These are phyloP conservation scores for Cyclotella kingstonii DNA, from an alignment of 108 stramenopile species.

Conservation along the genomic window DNA sequence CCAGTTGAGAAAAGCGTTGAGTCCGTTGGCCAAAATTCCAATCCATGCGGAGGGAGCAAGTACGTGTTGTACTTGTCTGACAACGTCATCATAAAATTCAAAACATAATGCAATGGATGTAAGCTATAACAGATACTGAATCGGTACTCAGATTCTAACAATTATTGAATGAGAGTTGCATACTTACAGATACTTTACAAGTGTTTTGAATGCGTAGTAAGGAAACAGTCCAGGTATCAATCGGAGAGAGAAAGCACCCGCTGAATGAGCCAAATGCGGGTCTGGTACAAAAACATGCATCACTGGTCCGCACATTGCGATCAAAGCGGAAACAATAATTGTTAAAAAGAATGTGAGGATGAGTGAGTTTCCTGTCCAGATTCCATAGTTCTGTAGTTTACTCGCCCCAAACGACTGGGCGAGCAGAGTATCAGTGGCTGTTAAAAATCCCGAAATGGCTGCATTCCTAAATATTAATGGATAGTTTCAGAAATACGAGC, in stretches of 20 bases:
- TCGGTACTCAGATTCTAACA: too few species aligned
- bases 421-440: conserved; percentile 43
- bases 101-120: too few species aligned
- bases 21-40: conserved; percentile 36
- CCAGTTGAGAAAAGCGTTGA: conserved; percentile 43
- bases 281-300: conserved; percentile 39
- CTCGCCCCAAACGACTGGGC: conserved; percentile 39
- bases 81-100: too few species aligned
- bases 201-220: conserved; percentile 37
- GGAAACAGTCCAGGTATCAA: conserved; percentile 46
- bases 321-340: conserved; percentile 10
- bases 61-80: conserved; percentile 43
- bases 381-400: conserved; percentile 13
- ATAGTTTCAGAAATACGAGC: not conserved
- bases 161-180: too few species aligned
- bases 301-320: conserved; percentile 29
- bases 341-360: conserved; percentile 26
- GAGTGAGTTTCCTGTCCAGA: conserved; percentile 38
- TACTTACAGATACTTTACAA: conserved; percentile 40
- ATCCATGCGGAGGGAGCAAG: conserved; percentile 32
- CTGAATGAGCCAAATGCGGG: conserved; percentile 12
- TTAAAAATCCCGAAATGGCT: conserved; percentile 38
- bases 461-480: not conserved
- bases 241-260: conserved; percentile 27
- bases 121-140: too few species aligned